Conservation (phyloP, 441 rosid species). For the Populus trichocarpa region DNA sequence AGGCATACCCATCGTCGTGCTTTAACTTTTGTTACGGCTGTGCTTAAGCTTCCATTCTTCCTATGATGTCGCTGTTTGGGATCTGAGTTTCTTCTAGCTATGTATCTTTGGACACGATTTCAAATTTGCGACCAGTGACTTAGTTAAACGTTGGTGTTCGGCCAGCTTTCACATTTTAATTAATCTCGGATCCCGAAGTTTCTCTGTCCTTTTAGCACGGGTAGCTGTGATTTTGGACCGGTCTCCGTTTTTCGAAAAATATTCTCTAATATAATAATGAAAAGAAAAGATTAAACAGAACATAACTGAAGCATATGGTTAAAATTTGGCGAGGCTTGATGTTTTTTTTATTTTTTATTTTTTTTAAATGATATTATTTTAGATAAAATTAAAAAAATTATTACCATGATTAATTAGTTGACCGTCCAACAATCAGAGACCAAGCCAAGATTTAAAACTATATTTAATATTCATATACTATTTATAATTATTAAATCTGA, state of each 20-base stretch:
- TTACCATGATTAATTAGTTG: too few species aligned
- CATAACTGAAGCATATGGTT: background rate
- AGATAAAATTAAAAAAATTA: background rate
- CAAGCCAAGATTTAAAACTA: too few species aligned
- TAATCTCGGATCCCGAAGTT: too few species aligned
- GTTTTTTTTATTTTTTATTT: background rate
- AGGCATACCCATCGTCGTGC: conserved; percentile 22
- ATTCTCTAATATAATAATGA: background rate
- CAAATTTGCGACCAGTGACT: background rate
- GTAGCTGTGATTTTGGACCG: background rate
- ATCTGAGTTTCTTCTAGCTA: conserved; percentile 16
- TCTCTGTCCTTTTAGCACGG: background rate
- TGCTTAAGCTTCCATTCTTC: conserved; percentile 13
- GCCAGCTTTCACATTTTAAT: too few species aligned
- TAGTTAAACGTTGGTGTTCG: too few species aligned
- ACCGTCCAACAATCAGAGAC: too few species aligned
- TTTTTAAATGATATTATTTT: background rate
- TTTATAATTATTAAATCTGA: too few species aligned
- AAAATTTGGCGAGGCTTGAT: too few species aligned
- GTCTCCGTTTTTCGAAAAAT: conserved; percentile 6
- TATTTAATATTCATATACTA: too few species aligned
- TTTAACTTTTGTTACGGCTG: background rate
- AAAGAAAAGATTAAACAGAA: too few species aligned
- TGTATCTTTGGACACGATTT: background rate
- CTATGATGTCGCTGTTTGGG: conserved; percentile 6